phyloP scores from a whole-genome alignment of 2,329 filamentous ascomycete species.

The Camillea tinctor region DNA sequence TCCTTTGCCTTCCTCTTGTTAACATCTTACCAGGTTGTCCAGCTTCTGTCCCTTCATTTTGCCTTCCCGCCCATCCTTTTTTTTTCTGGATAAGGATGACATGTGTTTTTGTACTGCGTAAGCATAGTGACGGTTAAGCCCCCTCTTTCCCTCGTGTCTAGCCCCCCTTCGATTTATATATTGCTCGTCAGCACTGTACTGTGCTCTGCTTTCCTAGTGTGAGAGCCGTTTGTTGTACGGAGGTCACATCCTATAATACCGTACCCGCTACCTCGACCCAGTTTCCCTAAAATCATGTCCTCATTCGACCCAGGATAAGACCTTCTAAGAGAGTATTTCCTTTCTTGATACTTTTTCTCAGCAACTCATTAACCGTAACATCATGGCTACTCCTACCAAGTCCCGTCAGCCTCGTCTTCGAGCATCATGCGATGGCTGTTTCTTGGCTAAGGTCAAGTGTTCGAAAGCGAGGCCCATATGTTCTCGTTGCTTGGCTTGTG shows the following conservation, averaged over 20 bases:
- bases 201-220: slow-evolving; percentile 18
- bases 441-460: slow-evolving; percentile 56
- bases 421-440: slow-evolving; percentile 54
- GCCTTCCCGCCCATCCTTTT: slow-evolving; percentile 15
- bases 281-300: not conserved
- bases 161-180: slow-evolving; percentile 9
- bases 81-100: slow-evolving; percentile 12
- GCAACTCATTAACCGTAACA: slow-evolving; percentile 4
- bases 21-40: slow-evolving; percentile 10
- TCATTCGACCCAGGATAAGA: not conserved
- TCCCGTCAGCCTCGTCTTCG: slow-evolving; percentile 42
- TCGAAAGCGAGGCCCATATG: slow-evolving; percentile 54
- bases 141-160: slow-evolving; percentile 14
- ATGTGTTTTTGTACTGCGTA: slow-evolving; percentile 14
- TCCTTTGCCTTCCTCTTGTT: slow-evolving; percentile 18
- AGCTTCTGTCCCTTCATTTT: slow-evolving; percentile 14
- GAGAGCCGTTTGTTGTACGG: slow-evolving; percentile 18
- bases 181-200: slow-evolving; percentile 25
- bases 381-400: slow-evolving; percentile 29
- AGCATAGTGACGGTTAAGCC: slow-evolving; percentile 15
- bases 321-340: not conserved
- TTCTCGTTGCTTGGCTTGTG: slow-evolving; percentile 49
- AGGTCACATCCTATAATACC: slow-evolving; percentile 21
- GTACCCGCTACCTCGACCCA: slow-evolving; percentile 14
- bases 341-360: slow-evolving; percentile 4